Percentiles rank a stretch among this genome's conserved stretches.
These are phyloP conservation scores for Trametes gibbosa DNA, from an alignment of 768 basidiomycete genomes.

Conservation along the genomic window DNA sequence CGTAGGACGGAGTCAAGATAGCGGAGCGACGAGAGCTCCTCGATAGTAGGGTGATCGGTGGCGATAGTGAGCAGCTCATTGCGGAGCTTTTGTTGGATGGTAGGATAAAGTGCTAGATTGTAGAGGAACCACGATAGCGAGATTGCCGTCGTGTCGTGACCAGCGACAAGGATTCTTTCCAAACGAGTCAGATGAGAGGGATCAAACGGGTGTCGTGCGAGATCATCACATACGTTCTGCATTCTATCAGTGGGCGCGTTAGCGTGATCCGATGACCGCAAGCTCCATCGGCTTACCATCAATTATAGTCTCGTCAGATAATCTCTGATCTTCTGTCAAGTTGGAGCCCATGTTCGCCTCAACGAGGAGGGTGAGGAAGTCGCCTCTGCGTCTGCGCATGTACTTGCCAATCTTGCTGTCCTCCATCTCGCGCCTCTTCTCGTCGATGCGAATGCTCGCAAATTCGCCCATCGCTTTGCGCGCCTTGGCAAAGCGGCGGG, in stretches of 20 bases:
- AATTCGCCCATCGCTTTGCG: slow-evolving; percentile 23
- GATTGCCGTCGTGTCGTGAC: slow-evolving; percentile 32
- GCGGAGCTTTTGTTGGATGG: slow-evolving; percentile 37
- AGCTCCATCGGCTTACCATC: slow-evolving; percentile 25
- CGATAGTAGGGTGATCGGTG: slow-evolving; percentile 50
- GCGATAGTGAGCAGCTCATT: slow-evolving; percentile 31
- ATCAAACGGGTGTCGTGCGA: no score
- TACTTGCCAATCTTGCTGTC: slow-evolving; percentile 28
- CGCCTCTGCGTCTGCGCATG: slow-evolving; percentile 27
- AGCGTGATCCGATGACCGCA: background rate
- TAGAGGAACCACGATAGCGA: slow-evolving; percentile 34
- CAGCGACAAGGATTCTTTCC: slow-evolving; percentile 24
- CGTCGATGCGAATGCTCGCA: slow-evolving; percentile 26
- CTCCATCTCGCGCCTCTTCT: slow-evolving; percentile 32
- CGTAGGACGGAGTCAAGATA: slow-evolving; percentile 65
- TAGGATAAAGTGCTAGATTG: slow-evolving; percentile 32
- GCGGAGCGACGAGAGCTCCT: slow-evolving; percentile 58
- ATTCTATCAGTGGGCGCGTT: background rate
- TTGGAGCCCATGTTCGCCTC: slow-evolving; percentile 28
- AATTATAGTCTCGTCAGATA: slow-evolving; percentile 35
- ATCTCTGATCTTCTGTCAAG: slow-evolving; percentile 25
- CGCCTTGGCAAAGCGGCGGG: slow-evolving; percentile 7
- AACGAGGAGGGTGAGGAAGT: slow-evolving; percentile 29
- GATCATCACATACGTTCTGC: background rate
- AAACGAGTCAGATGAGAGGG: background rate